Evolutionary conservation across 768 basidiomycete species (phyloP), one percentile per base, ranked within the genome.

Genomic region (Boletus eberwhitei): DNA sequence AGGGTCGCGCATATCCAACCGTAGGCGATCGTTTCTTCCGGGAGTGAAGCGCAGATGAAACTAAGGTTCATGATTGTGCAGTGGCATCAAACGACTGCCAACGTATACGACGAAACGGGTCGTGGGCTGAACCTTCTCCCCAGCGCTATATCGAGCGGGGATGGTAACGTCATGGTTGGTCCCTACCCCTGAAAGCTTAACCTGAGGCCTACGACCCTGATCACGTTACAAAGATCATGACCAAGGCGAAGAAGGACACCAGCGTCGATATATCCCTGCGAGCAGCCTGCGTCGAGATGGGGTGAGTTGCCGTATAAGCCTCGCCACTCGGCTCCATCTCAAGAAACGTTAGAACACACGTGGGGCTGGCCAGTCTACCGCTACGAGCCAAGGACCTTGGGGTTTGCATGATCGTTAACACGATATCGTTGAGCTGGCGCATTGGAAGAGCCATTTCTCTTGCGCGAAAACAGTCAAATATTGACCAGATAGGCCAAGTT

Each of bases 371-470:
- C 34, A 69, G 63, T 19, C 66, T 75, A 7, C 80, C 82, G 5
- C 58, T 80, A 5, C 64, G 65, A 2, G 71, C 72, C 16, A 62
- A 63, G 36, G 64, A 76, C 22, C 65, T 73, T 16, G 64, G 73
- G 26, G 60, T 69, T 32, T 75, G 69, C 35, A 75, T 83, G 36
- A 74, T 83, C 16, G 71, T 75, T 3, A 79, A 78, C 40, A 82
- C 79, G 26, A 75, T 83, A 12, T 85, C 83, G 21, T 74, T 82
- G 64, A 79, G 80, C 9, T 87, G 86, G 85, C 71, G 80, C 43
- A 77, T 87, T 21, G 86, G 86, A 9, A 73, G 81, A 31, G 83
- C 83, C 0, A 76, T 86, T 16, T 76, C 78, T 7, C 73, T 79
- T 4, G 78, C 79, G 53, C 73, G 80, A 43, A 77, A 77, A 66